phyloP scores from a whole-genome alignment of 345 rosid species.

The Geranium rotundifolium region DNA sequence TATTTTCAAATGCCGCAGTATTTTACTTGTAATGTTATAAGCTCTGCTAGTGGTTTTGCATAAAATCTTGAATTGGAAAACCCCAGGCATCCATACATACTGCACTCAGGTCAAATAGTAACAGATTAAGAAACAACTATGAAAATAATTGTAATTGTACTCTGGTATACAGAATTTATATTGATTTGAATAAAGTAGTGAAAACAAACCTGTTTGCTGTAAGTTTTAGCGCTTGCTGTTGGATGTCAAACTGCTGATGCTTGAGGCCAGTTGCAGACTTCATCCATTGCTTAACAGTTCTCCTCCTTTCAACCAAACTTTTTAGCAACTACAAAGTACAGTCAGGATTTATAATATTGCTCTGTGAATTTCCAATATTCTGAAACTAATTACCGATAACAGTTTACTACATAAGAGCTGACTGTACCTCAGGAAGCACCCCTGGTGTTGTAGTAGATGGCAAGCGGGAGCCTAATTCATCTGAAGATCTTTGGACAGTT shows the following conservation, averaged over 20 bases:
- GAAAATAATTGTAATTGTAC: neutral
- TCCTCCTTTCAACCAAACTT: constrained; percentile 79
- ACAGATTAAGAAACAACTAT: neutral
- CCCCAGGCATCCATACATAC: constrained; percentile 99
- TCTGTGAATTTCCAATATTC: neutral
- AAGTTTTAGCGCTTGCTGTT: constrained; percentile 95
- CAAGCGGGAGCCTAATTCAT: constrained; percentile 57
- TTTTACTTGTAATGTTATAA: constrained; percentile 78
- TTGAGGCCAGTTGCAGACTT: constrained; percentile 68
- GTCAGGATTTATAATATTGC: neutral
- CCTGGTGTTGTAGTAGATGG: constrained; percentile 67
- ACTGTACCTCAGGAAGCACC: constrained; percentile 78
- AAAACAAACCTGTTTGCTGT: constrained; percentile 80
- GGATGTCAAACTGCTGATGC: constrained; percentile 83
- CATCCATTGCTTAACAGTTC: constrained; percentile 79
- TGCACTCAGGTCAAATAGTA: constrained; percentile 23
- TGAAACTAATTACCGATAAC: constrained; percentile 1
- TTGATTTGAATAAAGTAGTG: neutral
- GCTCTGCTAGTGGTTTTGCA: constrained; percentile 97
- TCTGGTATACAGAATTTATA: neutral
- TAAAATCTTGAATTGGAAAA: constrained; percentile 96
- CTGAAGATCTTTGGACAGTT: constrained; percentile 78
- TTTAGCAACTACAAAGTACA: constrained; percentile 59
- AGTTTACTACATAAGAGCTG: neutral
- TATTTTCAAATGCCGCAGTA: neutral